These are phyloP conservation scores for Fusarium succisae DNA, from an alignment of 2,329 filamentous ascomycete genomes.

Conservation along the genomic window DNA sequence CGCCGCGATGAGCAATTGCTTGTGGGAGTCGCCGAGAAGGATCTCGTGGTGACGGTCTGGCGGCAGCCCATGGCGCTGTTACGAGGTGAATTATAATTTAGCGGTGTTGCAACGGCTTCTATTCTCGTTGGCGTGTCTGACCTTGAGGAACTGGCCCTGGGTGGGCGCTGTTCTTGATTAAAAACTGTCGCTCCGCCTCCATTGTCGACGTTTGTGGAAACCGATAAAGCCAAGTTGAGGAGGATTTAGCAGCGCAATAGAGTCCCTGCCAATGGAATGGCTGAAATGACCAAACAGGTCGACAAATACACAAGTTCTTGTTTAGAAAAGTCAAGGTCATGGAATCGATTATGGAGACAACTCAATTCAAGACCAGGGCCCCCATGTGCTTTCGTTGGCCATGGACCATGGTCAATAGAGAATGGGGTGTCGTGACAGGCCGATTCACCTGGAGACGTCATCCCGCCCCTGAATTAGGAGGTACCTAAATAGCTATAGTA, in stretches of 20 bases:
- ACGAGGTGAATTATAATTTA: neutral
- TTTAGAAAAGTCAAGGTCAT: slow-evolving; percentile 18
- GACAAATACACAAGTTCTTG: neutral
- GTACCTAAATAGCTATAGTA: neutral
- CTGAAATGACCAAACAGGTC: neutral
- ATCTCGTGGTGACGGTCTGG: slow-evolving; percentile 43
- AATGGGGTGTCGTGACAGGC: neutral
- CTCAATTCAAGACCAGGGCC: neutral
- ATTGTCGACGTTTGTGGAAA: neutral
- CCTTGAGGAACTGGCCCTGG: slow-evolving; percentile 17
- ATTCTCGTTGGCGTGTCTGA: neutral
- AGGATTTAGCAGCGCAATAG: neutral
- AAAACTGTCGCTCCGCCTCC: slow-evolving; percentile 15
- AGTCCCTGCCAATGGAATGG: neutral
- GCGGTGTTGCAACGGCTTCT: neutral
- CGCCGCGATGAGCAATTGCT: slow-evolving; percentile 81
- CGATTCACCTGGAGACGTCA: slow-evolving; percentile 10
- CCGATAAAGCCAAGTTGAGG: neutral
- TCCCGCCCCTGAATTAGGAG: neutral
- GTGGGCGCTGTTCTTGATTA: slow-evolving; percentile 14
- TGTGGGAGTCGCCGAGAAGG: slow-evolving; percentile 63
- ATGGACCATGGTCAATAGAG: slow-evolving; percentile 18
- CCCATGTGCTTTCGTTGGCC: slow-evolving; percentile 14
- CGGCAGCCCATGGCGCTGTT: slow-evolving; percentile 47
- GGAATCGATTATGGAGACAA: neutral